These are phyloP conservation scores for Chlorokybus atmophyticus DNA, from an alignment of 139 green algal genomes.

Conservation along the genomic window DNA sequence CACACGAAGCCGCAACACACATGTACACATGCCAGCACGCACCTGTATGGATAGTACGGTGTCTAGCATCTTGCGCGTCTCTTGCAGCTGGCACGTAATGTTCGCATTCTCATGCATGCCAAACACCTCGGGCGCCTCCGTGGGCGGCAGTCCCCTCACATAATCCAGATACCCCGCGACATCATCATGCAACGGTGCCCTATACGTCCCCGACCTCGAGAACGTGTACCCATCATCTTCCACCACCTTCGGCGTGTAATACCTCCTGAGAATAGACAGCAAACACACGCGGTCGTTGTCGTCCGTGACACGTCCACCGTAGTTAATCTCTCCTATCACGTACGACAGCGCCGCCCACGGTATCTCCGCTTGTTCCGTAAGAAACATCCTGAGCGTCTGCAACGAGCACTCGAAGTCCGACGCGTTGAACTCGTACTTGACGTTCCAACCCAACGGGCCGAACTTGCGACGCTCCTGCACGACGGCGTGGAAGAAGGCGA, in stretches of 20 bases:
- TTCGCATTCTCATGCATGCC: conserved; percentile 77
- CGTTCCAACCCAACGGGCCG: conserved; percentile 76
- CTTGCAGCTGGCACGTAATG: conserved; percentile 62
- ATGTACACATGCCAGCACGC: conserved; percentile 26
- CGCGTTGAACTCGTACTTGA: conserved; percentile 74
- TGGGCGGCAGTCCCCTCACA: conserved; percentile 40
- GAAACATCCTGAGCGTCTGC: conserved; percentile 57
- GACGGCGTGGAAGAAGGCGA: conserved; percentile 60
- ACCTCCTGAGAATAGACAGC: conserved; percentile 54
- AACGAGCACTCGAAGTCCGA: conserved; percentile 65
- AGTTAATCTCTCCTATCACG: conserved; percentile 75
- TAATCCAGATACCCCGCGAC: conserved; percentile 48
- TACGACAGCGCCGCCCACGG: conserved; percentile 70
- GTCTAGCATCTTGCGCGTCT: conserved; percentile 49
- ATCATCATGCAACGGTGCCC: conserved; percentile 25
- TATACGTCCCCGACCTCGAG: conserved; percentile 42
- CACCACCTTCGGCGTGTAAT: conserved; percentile 42
- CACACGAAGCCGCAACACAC: too few relatives aligned
- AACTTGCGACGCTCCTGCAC: conserved; percentile 77
- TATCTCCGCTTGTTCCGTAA: conserved; percentile 44
- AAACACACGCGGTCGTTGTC: conserved; percentile 65
- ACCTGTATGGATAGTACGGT: conserved; percentile 61
- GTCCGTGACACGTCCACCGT: conserved; percentile 76
- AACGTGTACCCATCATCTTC: conserved; percentile 46
- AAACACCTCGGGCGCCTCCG: conserved; percentile 69